Base-by-base conservation (phyloP, 345 rosid species). In the Triadica sebifera region DNA sequence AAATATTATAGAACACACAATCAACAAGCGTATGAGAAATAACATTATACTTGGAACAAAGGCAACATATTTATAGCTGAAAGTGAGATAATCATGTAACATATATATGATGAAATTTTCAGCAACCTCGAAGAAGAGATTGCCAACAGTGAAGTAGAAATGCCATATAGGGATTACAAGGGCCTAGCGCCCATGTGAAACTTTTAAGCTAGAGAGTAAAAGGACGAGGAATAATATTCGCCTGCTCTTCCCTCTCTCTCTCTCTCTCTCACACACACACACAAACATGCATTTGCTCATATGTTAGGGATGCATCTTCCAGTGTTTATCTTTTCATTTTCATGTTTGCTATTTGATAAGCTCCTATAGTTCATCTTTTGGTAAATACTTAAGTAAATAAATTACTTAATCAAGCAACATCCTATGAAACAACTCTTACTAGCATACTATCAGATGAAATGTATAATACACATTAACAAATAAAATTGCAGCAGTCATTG, bases 41-140 rank as follows among this genome's bases (percentile, higher is more conserved):
- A 37, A 70, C 67, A 25, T 53, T 51, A 45, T 38, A 65, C 75
- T 15, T 39, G 8, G 17, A 58, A 46, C 25, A 50, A 61, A n/a
- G 20, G 56, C 15, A 4, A 10, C 12, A 38, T 45, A 46, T 51
- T 70, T 56, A 67, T n/a, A 38, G 16, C 0, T 67, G 58, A 67
- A 67, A 49, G 2, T 15, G 22, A 41, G 19, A 20, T n/a, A 47
- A 37, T 22, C 38, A 29, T 17, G 22, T 16, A 41, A 38, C 57
- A 17, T 0, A 29, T 47, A 17, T 1, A n/a, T 5, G 58, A 74
- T 8, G 17, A 25, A 47, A 71, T 0, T 7, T 34, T 62, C 25
- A 38, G 22, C 46, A 29, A n/a, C 24, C 37, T 67, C 17, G 45
- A 37, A 67, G 49, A 67, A 66, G 49, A 53, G 45, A 29, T 34